phyloP scores from a whole-genome alignment of 2,329 filamentous ascomycete species.

The Moelleriella libera region DNA sequence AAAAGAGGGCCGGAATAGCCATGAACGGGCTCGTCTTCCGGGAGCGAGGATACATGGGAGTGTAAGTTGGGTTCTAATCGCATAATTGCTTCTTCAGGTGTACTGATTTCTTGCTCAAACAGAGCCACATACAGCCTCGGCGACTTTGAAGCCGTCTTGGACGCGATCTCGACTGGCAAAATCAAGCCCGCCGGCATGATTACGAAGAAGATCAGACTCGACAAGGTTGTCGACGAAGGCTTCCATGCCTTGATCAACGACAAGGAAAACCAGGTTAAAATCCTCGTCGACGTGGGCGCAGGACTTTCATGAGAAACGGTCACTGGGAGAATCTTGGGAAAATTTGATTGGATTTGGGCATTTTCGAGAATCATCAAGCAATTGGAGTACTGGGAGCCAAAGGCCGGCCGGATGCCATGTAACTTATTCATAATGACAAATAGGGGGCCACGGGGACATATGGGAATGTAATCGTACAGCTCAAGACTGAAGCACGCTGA shows the following conservation, averaged over 20 bases:
- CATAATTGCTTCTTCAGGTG: no score
- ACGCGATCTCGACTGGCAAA: constrained; percentile 23
- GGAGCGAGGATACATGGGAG: constrained; percentile 10
- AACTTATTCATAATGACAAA: no score
- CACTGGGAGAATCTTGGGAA: background rate
- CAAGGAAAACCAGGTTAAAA: constrained; percentile 49
- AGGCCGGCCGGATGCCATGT: no score
- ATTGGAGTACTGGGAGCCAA: no score
- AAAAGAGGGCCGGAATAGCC: constrained; percentile 22
- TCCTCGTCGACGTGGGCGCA: constrained; percentile 32
- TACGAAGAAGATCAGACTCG: constrained; percentile 40
- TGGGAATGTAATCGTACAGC: no score
- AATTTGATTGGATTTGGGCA: no score
- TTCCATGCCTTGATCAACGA: constrained; percentile 42
- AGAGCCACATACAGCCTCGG: constrained; percentile 14
- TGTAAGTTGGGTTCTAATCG: constrained; percentile 5
- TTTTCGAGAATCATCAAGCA: no score
- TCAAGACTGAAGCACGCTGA: no score
- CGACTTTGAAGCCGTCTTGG: constrained; percentile 44
- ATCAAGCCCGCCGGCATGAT: constrained; percentile 45
- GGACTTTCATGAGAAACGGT: background rate
- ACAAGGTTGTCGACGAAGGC: constrained; percentile 41
- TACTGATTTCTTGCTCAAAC: constrained; percentile 12
- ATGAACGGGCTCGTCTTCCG: constrained; percentile 11
- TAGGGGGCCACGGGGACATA: no score